Conservation (phyloP, 345 rosid species). For the Aquilaria sinensis region DNA sequence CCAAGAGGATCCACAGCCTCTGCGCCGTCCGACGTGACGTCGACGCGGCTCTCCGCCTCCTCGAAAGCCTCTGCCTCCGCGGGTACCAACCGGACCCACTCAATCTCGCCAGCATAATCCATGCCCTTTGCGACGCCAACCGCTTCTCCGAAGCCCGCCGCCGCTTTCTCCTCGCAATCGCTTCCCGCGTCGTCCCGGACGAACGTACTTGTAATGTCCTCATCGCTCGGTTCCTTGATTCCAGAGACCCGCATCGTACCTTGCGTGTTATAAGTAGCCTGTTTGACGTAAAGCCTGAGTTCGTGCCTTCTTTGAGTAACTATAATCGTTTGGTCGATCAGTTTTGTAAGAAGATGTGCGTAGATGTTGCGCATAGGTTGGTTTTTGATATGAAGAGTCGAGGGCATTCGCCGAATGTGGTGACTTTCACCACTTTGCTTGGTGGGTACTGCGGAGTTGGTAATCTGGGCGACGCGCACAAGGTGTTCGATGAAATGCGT, state of each 20-base stretch:
- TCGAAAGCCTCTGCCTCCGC: slow-evolving; percentile 40
- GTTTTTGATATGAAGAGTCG: slow-evolving; percentile 48
- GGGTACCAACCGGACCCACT: slow-evolving; percentile 52
- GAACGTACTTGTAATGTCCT: slow-evolving; percentile 67
- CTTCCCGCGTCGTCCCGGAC: slow-evolving; percentile 53
- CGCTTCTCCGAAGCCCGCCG: slow-evolving; percentile 66
- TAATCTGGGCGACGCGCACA: slow-evolving; percentile 36
- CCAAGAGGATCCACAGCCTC: slow-evolving; percentile 45
- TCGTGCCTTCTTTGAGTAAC: slow-evolving; percentile 61
- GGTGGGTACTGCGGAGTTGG: slow-evolving; percentile 45
- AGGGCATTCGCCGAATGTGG: slow-evolving; percentile 60
- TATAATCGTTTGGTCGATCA: slow-evolving; percentile 74
- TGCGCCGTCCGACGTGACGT: slow-evolving; percentile 36
- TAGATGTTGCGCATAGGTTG: slow-evolving; percentile 48
- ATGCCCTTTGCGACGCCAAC: slow-evolving; percentile 54
- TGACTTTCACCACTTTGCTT: slow-evolving; percentile 65
- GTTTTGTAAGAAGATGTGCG: slow-evolving; percentile 36
- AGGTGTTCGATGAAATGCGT: slow-evolving; percentile 72
- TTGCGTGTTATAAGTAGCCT: slow-evolving; percentile 35
- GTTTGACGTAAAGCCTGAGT: slow-evolving; percentile 44
- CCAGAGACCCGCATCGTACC: slow-evolving; percentile 37
- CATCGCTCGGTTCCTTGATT: slow-evolving; percentile 63
- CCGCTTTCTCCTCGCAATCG: slow-evolving; percentile 33
- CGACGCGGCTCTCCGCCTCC: slow-evolving; percentile 46
- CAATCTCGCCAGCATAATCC: slow-evolving; percentile 61